Evolutionary conservation across 176 grass and related monocot genomes (phyloP).

Genomic region (Musa beccarii): DNA sequence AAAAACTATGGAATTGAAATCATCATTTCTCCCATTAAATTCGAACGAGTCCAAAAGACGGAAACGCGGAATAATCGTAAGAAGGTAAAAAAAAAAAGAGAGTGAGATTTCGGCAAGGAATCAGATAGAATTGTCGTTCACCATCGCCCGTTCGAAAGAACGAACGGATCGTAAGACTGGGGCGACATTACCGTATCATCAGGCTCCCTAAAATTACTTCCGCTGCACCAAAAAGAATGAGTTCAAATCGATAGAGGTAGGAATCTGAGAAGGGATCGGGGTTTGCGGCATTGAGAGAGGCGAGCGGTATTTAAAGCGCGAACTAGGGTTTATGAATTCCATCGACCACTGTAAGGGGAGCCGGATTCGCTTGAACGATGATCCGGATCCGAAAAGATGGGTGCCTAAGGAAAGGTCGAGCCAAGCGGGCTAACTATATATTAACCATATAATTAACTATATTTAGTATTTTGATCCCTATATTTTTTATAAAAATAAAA

Average conservation of each 20-base stretch:
- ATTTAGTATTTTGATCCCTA: too few species aligned
- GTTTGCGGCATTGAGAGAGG: not conserved
- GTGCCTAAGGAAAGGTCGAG: too few species aligned
- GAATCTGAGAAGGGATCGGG: not conserved
- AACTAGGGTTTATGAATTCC: not conserved
- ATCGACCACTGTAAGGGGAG: not conserved
- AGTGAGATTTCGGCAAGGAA: not conserved
- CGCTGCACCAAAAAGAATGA: not conserved
- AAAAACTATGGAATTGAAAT: not conserved
- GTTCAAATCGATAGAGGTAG: not conserved
- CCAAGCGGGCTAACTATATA: too few species aligned
- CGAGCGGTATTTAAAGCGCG: not conserved
- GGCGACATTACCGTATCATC: conserved; percentile 15
- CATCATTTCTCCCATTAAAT: conserved; percentile 7
- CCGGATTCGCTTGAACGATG: not conserved
- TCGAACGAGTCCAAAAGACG: not conserved
- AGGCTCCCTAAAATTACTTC: not conserved
- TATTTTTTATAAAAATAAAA: too few species aligned
- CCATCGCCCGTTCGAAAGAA: not conserved
- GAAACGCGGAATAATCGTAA: not conserved
- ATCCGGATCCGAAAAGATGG: not conserved
- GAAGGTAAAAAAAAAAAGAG: not conserved
- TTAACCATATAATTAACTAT: too few species aligned
- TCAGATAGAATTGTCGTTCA: conserved; percentile 19
- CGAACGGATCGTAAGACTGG: conserved; percentile 18